Conservation (phyloP, 441 rosid species). For the Oxalis stricta region DNA sequence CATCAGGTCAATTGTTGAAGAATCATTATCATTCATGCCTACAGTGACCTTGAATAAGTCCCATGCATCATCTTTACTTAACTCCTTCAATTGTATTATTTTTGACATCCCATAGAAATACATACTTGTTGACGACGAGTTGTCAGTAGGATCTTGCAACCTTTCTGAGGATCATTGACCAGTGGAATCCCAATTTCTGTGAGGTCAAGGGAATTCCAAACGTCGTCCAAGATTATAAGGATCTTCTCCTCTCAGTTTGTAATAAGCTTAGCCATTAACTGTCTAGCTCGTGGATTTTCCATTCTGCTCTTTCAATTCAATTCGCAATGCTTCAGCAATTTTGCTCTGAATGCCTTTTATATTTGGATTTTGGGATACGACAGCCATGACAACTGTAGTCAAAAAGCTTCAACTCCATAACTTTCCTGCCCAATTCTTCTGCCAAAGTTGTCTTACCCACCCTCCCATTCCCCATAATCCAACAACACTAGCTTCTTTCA, state of each 20-base stretch:
- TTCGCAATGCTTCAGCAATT: constrained; percentile 3
- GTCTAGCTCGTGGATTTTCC: neutral
- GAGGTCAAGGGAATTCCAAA: constrained; percentile 6
- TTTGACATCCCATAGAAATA: neutral
- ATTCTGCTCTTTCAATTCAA: neutral
- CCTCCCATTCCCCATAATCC: too few species aligned
- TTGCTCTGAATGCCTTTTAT: constrained; percentile 4
- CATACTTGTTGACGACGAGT: neutral
- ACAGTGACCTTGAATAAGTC: too few species aligned
- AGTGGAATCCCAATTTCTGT: constrained; percentile 4
- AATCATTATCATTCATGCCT: too few species aligned
- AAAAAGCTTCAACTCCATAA: neutral
- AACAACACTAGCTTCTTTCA: too few species aligned
- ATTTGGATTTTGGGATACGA: neutral
- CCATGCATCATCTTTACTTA: neutral
- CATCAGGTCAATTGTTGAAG: too few species aligned
- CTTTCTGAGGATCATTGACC: neutral
- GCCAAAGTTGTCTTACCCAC: too few species aligned
- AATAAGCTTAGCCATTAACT: neutral
- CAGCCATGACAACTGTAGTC: constrained; percentile 3
- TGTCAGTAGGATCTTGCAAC: neutral
- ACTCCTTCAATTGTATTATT: neutral
- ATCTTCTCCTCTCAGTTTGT: neutral
- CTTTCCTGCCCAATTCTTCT: too few species aligned
- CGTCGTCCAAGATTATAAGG: constrained; percentile 11